Conservation (phyloP, 768 basidiomycete species). For the Xerocomellus intermedius region DNA sequence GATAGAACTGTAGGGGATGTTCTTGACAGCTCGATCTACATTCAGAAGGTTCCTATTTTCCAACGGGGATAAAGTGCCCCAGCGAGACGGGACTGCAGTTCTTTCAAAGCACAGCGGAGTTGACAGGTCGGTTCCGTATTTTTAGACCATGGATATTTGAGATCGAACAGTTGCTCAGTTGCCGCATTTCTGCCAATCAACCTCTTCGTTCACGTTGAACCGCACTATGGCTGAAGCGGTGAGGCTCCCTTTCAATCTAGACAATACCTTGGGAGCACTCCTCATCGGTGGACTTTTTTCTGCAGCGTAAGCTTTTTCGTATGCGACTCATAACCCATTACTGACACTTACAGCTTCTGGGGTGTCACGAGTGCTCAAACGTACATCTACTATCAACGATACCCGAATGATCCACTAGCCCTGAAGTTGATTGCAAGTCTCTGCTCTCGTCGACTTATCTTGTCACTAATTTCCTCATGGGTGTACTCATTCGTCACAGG, state of each 20-base stretch:
- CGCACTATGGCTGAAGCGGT: not conserved
- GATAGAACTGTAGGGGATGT: not conserved
- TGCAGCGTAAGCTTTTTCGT: constrained; percentile 43
- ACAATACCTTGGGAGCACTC: constrained; percentile 53
- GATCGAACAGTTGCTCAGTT: not conserved
- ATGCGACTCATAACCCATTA: not conserved
- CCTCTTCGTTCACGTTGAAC: not conserved
- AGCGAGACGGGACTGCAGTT: not conserved
- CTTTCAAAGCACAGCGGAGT: not conserved
- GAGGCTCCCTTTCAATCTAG: constrained; percentile 31
- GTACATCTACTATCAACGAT: constrained; percentile 46
- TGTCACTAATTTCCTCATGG: constrained; percentile 35
- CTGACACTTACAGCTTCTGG: constrained; percentile 43
- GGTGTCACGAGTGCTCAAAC: constrained; percentile 55
- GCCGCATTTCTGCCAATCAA: not conserved
- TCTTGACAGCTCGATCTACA: not conserved
- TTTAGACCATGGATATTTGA: not conserved
- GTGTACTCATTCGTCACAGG: constrained; percentile 29
- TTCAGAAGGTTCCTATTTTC: not conserved
- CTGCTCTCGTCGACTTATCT: not conserved
- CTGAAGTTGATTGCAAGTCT: constrained; percentile 40
- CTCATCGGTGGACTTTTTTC: constrained; percentile 55
- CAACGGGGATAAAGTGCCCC: not conserved
- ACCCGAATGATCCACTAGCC: constrained; percentile 30
- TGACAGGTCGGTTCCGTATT: not conserved